phyloP scores from a whole-genome alignment of 192 early-diverging fungal genomes.

The Entophlyctis luteolus region DNA sequence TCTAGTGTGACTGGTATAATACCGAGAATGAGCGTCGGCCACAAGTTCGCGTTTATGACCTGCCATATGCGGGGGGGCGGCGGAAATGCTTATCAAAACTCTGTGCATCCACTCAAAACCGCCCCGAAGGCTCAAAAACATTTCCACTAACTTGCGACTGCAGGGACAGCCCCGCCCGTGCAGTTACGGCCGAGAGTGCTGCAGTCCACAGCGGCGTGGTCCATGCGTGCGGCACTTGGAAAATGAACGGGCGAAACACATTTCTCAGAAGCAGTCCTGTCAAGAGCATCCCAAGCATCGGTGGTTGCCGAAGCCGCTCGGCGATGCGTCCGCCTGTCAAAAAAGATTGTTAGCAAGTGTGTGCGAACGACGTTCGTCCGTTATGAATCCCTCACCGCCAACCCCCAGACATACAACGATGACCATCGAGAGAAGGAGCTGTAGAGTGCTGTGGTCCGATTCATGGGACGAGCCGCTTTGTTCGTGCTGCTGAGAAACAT shows the following conservation, averaged over 20 bases:
- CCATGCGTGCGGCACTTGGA: conserved; percentile 37
- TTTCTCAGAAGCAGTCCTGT: conserved; percentile 34
- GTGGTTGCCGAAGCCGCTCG: conserved; percentile 10
- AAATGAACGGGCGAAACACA: conserved; percentile 25
- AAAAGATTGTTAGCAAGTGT: neutral
- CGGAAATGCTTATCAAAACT: too few species aligned
- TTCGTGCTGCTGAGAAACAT: too few species aligned
- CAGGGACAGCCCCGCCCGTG: conserved; percentile 35
- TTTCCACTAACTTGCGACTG: neutral
- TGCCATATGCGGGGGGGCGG: too few species aligned
- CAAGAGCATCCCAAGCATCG: conserved; percentile 41
- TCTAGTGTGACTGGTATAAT: conserved; percentile 31
- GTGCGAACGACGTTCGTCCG: too few species aligned
- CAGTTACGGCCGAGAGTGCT: conserved; percentile 31
- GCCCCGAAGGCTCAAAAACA: too few species aligned
- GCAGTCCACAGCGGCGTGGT: conserved; percentile 36
- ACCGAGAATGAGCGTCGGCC: conserved; percentile 24
- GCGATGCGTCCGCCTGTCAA: conserved; percentile 17
- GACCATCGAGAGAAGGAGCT: conserved; percentile 11
- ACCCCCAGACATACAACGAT: conserved; percentile 21
- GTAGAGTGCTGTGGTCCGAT: neutral
- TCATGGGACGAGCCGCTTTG: too few species aligned
- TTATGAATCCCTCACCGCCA: neutral
- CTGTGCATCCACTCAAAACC: too few species aligned
- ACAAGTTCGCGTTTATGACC: conserved; percentile 17